A percentile compares a stretch with the other conserved stretches of the same genome.
Evolutionary conservation across 2,329 filamentous ascomycete genomes (phyloP).

Genomic region (Aureobasidium sp.): DNA sequence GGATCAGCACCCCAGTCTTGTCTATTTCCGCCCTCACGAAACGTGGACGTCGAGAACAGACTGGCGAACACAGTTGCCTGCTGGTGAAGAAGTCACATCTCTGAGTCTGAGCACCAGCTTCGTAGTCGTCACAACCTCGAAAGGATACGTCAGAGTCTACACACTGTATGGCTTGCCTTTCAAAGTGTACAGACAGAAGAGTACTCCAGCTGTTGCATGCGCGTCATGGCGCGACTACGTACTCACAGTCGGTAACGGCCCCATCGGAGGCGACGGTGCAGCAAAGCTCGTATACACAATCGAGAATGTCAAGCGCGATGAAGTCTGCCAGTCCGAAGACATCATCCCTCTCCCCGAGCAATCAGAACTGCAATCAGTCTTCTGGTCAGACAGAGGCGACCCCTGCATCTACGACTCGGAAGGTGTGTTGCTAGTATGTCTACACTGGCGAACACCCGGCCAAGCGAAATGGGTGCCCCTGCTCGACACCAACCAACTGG

Average conservation of each 20-base stretch:
- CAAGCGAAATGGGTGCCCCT: slow-evolving; percentile 88
- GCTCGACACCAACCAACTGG: slow-evolving; percentile 76
- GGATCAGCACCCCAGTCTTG: slow-evolving; percentile 59
- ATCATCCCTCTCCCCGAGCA: slow-evolving; percentile 73
- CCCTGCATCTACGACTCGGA: slow-evolving; percentile 94
- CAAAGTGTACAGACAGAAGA: slow-evolving; percentile 85
- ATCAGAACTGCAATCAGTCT: slow-evolving; percentile 66
- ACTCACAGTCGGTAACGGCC: slow-evolving; percentile 89
- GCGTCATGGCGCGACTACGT: slow-evolving; percentile 93
- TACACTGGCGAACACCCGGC: slow-evolving; percentile 81
- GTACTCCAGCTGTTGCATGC: slow-evolving; percentile 80
- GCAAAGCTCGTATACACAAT: slow-evolving; percentile 81
- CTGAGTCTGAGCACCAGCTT: slow-evolving; percentile 90
- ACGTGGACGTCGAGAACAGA: slow-evolving; percentile 88
- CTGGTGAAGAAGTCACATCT: slow-evolving; percentile 75
- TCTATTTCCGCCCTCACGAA: slow-evolving; percentile 97
- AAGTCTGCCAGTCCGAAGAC: slow-evolving; percentile 91
- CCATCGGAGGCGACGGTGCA: slow-evolving; percentile 67
- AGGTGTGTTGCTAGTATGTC: slow-evolving; percentile 74
- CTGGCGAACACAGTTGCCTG: slow-evolving; percentile 81
- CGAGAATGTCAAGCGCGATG: slow-evolving; percentile 86
- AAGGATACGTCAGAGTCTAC: slow-evolving; percentile 84
- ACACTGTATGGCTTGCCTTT: slow-evolving; percentile 87
- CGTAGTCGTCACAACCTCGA: slow-evolving; percentile 76
- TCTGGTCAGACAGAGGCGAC: slow-evolving; percentile 90